A percentile compares a stretch with the other conserved stretches of the same genome.
These are phyloP conservation scores for Centrapalus pauciflorus DNA, from an alignment of 129 eudicot genomes.

Conservation along the genomic window DNA sequence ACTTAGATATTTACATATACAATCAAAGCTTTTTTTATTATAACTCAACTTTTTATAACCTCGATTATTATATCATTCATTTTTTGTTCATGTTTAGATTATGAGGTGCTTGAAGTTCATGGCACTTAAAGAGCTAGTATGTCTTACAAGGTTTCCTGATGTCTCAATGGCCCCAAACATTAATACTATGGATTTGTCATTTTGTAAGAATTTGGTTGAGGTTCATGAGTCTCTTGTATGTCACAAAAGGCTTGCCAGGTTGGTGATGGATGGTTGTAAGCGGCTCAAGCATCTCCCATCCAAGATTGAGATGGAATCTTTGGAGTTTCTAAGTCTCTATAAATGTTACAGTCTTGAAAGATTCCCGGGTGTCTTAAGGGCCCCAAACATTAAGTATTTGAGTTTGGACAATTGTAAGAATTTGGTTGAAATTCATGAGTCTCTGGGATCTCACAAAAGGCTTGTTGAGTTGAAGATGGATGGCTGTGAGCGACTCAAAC, in stretches of 20 bases:
- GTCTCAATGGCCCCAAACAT: not conserved
- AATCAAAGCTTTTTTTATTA: too few relatives aligned
- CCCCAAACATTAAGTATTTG: too few relatives aligned
- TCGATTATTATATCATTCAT: too few relatives aligned
- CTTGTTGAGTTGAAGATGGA: too few relatives aligned
- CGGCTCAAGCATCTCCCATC: not conserved
- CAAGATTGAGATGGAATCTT: not conserved
- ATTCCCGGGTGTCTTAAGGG: too few relatives aligned
- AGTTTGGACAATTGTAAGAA: too few relatives aligned
- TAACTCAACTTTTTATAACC: too few relatives aligned
- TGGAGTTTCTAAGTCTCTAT: not conserved
- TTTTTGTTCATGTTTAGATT: too few relatives aligned
- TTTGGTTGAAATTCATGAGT: too few relatives aligned
- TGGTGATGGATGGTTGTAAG: not conserved
- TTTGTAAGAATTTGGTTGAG: not conserved
- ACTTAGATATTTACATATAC: too few relatives aligned
- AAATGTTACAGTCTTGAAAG: not conserved
- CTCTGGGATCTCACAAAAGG: too few relatives aligned
- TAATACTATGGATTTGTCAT: not conserved
- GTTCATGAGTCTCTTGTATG: not conserved
- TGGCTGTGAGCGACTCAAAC: too few relatives aligned
- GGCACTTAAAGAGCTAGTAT: not conserved
- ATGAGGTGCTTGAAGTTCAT: not conserved
- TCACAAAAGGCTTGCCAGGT: not conserved
- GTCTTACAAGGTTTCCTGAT: not conserved